These are phyloP conservation scores for Phytophthora fragariae DNA, from an alignment of 352 stramenopile species.

Conservation along the genomic window DNA sequence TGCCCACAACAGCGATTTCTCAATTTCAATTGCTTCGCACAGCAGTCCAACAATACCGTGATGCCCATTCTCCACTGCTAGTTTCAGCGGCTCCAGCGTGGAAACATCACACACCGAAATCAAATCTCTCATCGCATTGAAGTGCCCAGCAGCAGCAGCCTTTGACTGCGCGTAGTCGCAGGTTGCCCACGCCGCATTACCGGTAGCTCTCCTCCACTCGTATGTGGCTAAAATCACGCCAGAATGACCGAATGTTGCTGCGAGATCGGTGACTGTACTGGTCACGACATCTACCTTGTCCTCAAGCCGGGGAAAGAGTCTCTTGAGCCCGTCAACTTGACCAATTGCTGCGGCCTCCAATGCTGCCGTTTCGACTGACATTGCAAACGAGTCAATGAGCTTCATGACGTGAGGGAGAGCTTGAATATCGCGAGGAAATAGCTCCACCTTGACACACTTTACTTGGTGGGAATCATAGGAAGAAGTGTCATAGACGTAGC, in stretches of 20 bases:
- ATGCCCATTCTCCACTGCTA: background rate
- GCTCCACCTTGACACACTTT: background rate
- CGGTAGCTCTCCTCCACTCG: conserved; percentile 1
- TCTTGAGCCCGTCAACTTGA: background rate
- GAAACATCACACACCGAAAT: background rate
- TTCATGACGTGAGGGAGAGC: conserved; percentile 1
- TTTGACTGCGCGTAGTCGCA: background rate
- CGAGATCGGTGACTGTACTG: background rate
- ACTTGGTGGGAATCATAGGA: background rate
- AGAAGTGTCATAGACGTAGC: background rate
- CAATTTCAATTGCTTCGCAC: background rate
- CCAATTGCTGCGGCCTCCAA: conserved; percentile 4
- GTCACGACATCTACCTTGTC: background rate
- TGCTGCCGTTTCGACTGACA: background rate
- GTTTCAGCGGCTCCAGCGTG: background rate
- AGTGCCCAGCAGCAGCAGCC: background rate
- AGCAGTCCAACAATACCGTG: background rate
- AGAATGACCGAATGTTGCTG: background rate
- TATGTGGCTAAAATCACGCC: background rate
- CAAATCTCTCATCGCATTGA: background rate
- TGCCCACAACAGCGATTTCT: background rate
- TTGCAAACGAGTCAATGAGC: conserved; percentile 1
- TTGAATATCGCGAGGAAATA: conserved; percentile 1
- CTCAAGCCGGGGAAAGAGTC: background rate
- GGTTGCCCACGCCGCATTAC: background rate